Base-by-base conservation (phyloP, 176 grass and related monocot genomes). In the Pharus latifolius region DNA sequence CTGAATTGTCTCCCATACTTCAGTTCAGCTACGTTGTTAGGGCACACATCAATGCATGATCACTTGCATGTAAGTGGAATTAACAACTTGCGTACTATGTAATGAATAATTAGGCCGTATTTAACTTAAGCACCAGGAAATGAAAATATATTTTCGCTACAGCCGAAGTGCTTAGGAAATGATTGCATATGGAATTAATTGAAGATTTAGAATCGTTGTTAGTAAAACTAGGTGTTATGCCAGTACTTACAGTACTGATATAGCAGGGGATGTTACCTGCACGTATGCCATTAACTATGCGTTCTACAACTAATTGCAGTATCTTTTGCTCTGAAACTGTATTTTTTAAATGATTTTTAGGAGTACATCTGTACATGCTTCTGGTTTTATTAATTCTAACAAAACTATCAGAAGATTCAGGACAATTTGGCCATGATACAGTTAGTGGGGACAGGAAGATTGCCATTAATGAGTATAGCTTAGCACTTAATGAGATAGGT, bases 1-100 rank as follows among this genome's bases (percentile, higher is more conserved):
- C n/a, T 16, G 6, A 64, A 16, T 12, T 55, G 57, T 46, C 37
- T 55, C 67, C 46, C 37, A 45, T 10, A 48, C 9, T 73, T 18
- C 67, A 64, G 14, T 56, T 49, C 5, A n/a, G 24, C 20, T 2
- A 18, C 16, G 28, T 23, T 13, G 6, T 14, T 49, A 13, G 7
- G 15, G 52, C 13, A 25, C 8, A 40, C n/a, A 62, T 42, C 45
- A 31, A 53, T 63, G 56, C 22, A 18, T 40, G 34, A 50, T 68
- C 70, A 69, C 71, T 69, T 45, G 63, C 63, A 63, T 22, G 64
- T 53, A 76, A 24, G 56, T 76, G 72, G 64, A 60, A 27, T 35
- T 72, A 65, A 53, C 69, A 66, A 6, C 35, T 38, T 31, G 59
- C 30, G 6, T 48, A 83, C 29, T 23, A 50, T 15, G 30, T 60